Evolutionary conservation across 2,329 filamentous ascomycete species (phyloP), one percentile per base, ranked within the genome.

Genomic region (Fusarium sp.): DNA sequence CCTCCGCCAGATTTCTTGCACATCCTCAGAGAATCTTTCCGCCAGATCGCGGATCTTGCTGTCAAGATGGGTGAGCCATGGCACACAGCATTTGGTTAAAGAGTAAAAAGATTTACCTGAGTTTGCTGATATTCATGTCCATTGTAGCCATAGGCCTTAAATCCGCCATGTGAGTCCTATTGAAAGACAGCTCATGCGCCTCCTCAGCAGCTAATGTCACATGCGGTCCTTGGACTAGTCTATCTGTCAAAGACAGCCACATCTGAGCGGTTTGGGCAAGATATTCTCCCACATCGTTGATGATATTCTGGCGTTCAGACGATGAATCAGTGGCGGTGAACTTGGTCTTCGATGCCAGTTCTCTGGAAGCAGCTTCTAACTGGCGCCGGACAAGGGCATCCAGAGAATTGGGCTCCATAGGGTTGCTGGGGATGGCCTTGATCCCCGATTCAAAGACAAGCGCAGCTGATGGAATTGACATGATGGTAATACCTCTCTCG

Each of bases 211-310:
- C 75, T 35, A 70, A 65, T n/a, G 73, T 69, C 46, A 81, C 76
- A 58, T 80, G 77, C 24, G 75, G 70, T 18, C 77, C 79, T 41
- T 74, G 64, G 6, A 78, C 66, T n/a, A 81, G 68, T 35, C 66
- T 72, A n/a, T 79, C 75, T 33, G 79, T 79, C 49, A 81, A 64
- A 23, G 66, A 68, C n/a, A 75, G 72, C 76, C 74, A 79, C 57
- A 80, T 68, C 37, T 73, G 56, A 23, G 79, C 77, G n/a, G 76
- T 78, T 26, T 75, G 77, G 29, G 73, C 70, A 24, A 80, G 63
- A 58, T 80, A 81, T 24, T 80, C 78, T 31, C 79, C 79, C 59
- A 80, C 74, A 33, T 80, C 77, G 31, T 68, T 69, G 41, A 80
- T 73, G 50, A 80, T 57, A 39, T 76, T 77, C 16, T 73, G 70